phyloP scores from a whole-genome alignment of 106 monocot species.

The Acanthochlamys bracteata region DNA sequence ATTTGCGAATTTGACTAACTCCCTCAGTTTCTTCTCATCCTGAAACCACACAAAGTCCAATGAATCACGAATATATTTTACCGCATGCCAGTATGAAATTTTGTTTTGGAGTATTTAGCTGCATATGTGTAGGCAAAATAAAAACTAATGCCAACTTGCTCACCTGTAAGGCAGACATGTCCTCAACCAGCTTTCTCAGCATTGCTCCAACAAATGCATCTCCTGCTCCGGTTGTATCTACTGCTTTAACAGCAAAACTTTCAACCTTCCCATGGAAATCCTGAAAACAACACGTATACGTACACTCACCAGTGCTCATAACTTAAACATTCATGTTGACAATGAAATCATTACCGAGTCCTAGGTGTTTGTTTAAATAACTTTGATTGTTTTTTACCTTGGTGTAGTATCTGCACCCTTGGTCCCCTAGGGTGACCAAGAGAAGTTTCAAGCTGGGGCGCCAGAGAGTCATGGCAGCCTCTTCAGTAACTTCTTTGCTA shows the following conservation, averaged over 20 bases:
- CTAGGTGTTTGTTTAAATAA: no score
- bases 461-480: slow-evolving; percentile 46
- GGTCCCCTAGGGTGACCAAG: slow-evolving; percentile 41
- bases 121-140: background rate
- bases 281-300: slow-evolving; percentile 11
- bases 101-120: no score
- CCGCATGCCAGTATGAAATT: no score
- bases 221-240: slow-evolving; percentile 92
- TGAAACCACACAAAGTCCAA: slow-evolving; percentile 10
- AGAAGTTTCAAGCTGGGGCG: slow-evolving; percentile 37
- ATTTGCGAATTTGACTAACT: slow-evolving; percentile 57
- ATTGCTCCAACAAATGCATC: slow-evolving; percentile 86
- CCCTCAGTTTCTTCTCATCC: slow-evolving; percentile 72
- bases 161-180: slow-evolving; percentile 64
- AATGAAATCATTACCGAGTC: no score
- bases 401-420: slow-evolving; percentile 69
- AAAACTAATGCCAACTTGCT: background rate
- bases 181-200: slow-evolving; percentile 41
- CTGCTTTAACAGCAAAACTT: slow-evolving; percentile 39
- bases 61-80: background rate
- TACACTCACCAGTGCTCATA: background rate
- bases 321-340: background rate
- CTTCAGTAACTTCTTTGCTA: slow-evolving; percentile 26
- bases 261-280: slow-evolving; percentile 73
- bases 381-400: no score